Conservation (phyloP, 2,329 filamentous ascomycete species). For the Cucurbitaria berberidis region DNA sequence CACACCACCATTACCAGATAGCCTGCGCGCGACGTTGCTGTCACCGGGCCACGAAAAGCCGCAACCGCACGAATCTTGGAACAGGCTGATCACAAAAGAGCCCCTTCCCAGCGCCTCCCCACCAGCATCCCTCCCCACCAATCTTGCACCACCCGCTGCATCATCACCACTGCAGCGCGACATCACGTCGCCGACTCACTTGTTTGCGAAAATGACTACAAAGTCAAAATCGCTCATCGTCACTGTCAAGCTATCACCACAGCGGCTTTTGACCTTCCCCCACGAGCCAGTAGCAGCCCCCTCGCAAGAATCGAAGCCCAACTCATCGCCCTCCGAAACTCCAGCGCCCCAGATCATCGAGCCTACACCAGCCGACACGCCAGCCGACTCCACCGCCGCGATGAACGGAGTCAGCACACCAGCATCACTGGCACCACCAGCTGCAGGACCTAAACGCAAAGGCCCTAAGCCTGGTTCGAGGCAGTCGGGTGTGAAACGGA, state of each 20-base stretch:
- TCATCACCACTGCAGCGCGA: conserved; percentile 22
- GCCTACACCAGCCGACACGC: conserved; percentile 47
- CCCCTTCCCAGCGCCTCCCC: conserved; percentile 4
- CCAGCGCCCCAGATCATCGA: conserved; percentile 45
- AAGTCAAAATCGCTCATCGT: conserved; percentile 44
- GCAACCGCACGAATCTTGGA: conserved; percentile 16
- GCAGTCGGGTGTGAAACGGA: too few species aligned
- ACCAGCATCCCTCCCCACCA: conserved; percentile 17
- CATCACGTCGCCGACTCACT: conserved; percentile 29
- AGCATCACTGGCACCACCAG: conserved; percentile 53
- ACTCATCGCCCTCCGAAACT: conserved; percentile 44
- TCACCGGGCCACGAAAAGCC: conserved; percentile 4
- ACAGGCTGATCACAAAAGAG: conserved; percentile 15
- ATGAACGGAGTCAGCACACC: conserved; percentile 43
- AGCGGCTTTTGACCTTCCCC: conserved; percentile 38
- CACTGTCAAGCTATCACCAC: conserved; percentile 43
- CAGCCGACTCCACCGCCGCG: conserved; percentile 50
- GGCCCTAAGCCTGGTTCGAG: conserved; percentile 68
- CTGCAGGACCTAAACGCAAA: conserved; percentile 75
- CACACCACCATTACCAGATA: conserved; percentile 8
- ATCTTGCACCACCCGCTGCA: conserved; percentile 15
- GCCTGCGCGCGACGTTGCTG: conserved; percentile 1
- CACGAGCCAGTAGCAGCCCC: conserved; percentile 30
- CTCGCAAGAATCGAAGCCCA: conserved; percentile 45
- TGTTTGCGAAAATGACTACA: conserved; percentile 41